These are phyloP conservation scores for Phtheirospermum japonicum DNA, from an alignment of 257 asterid genomes.

Conservation along the genomic window DNA sequence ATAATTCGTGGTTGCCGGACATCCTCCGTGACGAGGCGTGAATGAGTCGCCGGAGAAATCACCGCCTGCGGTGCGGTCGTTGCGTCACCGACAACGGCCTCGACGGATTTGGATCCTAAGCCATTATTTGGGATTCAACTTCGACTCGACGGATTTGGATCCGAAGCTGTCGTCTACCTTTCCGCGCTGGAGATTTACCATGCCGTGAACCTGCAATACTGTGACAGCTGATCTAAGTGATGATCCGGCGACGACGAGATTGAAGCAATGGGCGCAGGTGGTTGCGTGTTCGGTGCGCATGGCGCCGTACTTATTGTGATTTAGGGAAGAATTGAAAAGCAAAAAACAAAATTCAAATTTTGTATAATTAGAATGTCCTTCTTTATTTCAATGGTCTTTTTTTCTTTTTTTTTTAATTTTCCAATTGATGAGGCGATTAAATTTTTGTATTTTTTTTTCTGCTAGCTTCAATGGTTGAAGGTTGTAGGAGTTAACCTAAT, in stretches of 20 bases:
- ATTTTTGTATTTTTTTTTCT: conserved; percentile 13
- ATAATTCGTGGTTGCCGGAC: conserved; percentile 58
- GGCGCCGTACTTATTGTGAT: conserved; percentile 25
- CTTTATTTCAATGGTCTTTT: not conserved
- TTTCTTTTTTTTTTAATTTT: not conserved
- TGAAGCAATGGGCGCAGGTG: too few species aligned
- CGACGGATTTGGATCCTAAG: conserved; percentile 65
- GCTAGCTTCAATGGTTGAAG: conserved; percentile 28
- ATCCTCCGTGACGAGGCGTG: conserved; percentile 54
- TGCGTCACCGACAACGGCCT: conserved; percentile 56
- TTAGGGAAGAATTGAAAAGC: not conserved
- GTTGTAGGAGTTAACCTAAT: conserved; percentile 20
- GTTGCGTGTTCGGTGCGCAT: too few species aligned
- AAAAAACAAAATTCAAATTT: conserved; percentile 6
- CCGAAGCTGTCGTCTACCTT: conserved; percentile 46
- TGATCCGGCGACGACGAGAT: conserved; percentile 39
- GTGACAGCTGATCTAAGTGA: conserved; percentile 39
- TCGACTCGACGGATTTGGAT: conserved; percentile 51
- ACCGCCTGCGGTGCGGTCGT: conserved; percentile 33
- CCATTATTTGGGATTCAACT: conserved; percentile 56
- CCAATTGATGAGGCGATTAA: conserved; percentile 19
- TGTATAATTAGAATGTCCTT: conserved; percentile 17
- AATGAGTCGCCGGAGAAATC: conserved; percentile 36
- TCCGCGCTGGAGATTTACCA: conserved; percentile 57
- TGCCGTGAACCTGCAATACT: conserved; percentile 37